Evolutionary conservation across 331 rosid species (phyloP).

Genomic region (Prunus yedoensis): DNA sequence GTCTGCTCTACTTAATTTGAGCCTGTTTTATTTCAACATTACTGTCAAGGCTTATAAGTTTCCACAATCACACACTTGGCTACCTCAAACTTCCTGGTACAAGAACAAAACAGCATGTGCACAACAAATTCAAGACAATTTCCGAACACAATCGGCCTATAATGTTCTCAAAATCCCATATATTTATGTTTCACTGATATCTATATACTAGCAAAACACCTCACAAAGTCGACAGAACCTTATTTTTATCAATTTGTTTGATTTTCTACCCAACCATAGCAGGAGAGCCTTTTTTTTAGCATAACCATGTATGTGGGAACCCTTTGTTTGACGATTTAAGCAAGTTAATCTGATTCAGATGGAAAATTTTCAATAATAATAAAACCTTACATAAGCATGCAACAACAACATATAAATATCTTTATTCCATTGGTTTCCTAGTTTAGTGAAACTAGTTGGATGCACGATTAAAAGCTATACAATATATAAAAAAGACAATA

Average conservation of each 20-base stretch:
- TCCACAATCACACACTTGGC: neutral
- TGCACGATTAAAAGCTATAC: conserved; percentile 24
- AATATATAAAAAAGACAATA: conserved; percentile 25
- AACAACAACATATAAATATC: conserved; percentile 4
- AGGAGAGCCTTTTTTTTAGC: too few species aligned
- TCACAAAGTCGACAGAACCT: neutral
- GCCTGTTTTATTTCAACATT: neutral
- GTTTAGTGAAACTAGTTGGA: conserved; percentile 23
- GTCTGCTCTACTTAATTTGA: neutral
- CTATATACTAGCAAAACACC: neutral
- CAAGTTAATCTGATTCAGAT: neutral
- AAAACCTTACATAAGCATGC: conserved; percentile 6
- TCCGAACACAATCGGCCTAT: neutral
- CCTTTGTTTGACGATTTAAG: neutral
- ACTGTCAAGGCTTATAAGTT: neutral
- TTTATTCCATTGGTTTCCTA: neutral
- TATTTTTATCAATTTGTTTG: neutral
- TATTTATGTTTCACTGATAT: neutral
- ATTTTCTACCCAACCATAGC: too few species aligned
- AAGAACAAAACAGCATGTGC: neutral
- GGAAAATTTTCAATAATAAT: neutral
- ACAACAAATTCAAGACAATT: neutral
- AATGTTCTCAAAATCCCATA: neutral
- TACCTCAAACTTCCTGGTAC: neutral
- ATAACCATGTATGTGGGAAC: neutral